Evolutionary conservation across 352 stramenopile genomes (phyloP), one percentile per base, ranked within the genome.

Genomic region (Globisporangium radiosum): DNA sequence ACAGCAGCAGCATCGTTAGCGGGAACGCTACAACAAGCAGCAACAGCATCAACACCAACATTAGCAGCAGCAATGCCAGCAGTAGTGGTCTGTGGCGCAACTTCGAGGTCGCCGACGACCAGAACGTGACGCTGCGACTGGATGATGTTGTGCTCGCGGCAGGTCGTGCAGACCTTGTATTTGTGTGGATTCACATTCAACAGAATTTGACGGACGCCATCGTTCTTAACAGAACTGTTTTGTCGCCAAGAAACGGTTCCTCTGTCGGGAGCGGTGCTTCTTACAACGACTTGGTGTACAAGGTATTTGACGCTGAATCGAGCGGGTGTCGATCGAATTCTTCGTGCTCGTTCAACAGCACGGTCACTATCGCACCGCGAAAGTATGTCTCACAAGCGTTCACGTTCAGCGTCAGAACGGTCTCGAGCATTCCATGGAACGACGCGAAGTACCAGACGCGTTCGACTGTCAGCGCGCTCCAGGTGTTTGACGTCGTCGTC

Each of bases 311-410:
- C 10, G 38, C 15, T 3, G 63, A 62, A 5, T 9, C 13, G 2
- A 54, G 51, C 5, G 70, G 55, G 36, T 71, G 66, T 14, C 40
- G 39, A 37, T 47, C 49, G 50, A 52, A 36, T 15, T 49, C 45
- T 0, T 57, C 51, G 7, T 69, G 60, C 6, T 38, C 54, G 1
- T 38, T 78, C 10, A 72, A 69, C 36, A 51, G 54, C n/a, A 39
- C 53, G 7, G 48, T 84, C 43, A 78, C 66, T 0, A 33, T 87
- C 1, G 4, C 55, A 5, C 74, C 76, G 0, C 72, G 66, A 4
- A 68, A 55, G 36, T 87, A 74, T 55, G 36, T 62, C n/a, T 40
- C 68, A 0, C 74, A 84, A 40, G 73, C 56, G 3, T 78, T 87
- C 45, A 65, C 68, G 33, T 64, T 84, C 7, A 64, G 54, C 1